Percentiles rank a stretch among this genome's conserved stretches.
Conservation (phyloP, 148 eudicot species). For the Limonium bicolor region DNA sequence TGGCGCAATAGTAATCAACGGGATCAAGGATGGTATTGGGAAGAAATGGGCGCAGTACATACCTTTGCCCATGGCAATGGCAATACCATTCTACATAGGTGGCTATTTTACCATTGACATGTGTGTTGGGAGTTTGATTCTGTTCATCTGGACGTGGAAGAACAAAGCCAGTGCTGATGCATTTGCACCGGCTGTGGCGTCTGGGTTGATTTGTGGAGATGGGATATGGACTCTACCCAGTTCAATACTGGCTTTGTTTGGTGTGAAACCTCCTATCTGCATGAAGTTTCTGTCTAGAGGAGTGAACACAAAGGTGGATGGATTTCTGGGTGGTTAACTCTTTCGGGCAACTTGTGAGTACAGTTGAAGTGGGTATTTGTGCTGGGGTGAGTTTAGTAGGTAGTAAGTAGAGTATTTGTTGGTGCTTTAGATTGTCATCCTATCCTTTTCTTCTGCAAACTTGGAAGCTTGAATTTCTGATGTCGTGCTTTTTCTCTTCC, state of each 20-base stretch:
- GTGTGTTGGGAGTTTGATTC: conserved; percentile 63
- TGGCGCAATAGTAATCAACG: conserved; percentile 34
- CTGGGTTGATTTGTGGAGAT: conserved; percentile 75
- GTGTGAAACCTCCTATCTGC: conserved; percentile 59
- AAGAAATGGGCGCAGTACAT: conserved; percentile 26
- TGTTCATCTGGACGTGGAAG: conserved; percentile 33
- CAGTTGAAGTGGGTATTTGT: no score
- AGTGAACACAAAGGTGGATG: conserved; percentile 25
- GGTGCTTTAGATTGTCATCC: no score
- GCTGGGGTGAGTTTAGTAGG: no score
- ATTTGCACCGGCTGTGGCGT: conserved; percentile 62
- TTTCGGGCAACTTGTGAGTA: no score
- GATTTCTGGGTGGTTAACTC: conserved; percentile 19
- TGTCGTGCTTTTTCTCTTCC: no score
- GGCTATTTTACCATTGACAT: conserved; percentile 59
- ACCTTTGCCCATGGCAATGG: conserved; percentile 81
- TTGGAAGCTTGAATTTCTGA: no score
- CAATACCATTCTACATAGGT: conserved; percentile 69
- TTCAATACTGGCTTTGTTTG: conserved; percentile 47
- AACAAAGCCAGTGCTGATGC: conserved; percentile 48
- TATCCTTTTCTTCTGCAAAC: no score
- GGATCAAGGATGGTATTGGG: conserved; percentile 27
- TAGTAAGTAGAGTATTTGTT: no score
- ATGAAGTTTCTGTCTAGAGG: conserved; percentile 41
- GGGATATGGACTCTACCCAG: conserved; percentile 74